Base-by-base conservation (phyloP, 176 grass and related monocot species). In the Ananas comosus region DNA sequence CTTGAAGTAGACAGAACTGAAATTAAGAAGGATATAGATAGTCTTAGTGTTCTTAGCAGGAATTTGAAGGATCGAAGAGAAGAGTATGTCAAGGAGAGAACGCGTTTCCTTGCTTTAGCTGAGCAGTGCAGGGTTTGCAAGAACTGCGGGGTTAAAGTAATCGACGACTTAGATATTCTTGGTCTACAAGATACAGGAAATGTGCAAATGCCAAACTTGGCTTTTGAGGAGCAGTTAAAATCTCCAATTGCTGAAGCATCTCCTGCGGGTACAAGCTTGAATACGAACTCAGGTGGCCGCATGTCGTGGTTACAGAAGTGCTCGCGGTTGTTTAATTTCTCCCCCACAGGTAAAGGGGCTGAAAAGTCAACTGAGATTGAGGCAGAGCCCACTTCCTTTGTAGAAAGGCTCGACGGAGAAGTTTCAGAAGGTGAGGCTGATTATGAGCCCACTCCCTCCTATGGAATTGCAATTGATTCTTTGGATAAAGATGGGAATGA, bases 301-400 rank as follows among this genome's bases (percentile, higher is more conserved):
- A 72, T 92, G n/a, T 92, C 89, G 65, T 83, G 85, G 69, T 65
- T 97, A 42, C 79, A 85, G 73, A 97, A 92, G 78, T 96, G 92
- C 80, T 87, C 88, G 9, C 77, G 72, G 65, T 48, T 97, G 48
- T 97, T 97, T 71, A 90, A 80, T 59, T 85, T 90, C 18, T 93
- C 94, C 13, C 84, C 84, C 42, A 6, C 33, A 7, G 75, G 66
- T 12, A 83, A 90, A 68, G 86, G 76, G 64, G 51, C 65, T 13
- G 94, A 76, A 16, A 72, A 83, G 29, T 25, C 74, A 74, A 83
- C 65, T 42, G 88, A 89, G 65, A 51, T 75, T 49, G 71, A 64
- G 64, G 76, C 23, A 51, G 83, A 74, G 48, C 73, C 79, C 50
- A 67, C 74, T 47, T 66, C 79, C 69, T 87, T 99, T 78, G 65